Evolutionary conservation across 2,329 filamentous ascomycete genomes (phyloP).

Genomic region (Coniella vitis): DNA sequence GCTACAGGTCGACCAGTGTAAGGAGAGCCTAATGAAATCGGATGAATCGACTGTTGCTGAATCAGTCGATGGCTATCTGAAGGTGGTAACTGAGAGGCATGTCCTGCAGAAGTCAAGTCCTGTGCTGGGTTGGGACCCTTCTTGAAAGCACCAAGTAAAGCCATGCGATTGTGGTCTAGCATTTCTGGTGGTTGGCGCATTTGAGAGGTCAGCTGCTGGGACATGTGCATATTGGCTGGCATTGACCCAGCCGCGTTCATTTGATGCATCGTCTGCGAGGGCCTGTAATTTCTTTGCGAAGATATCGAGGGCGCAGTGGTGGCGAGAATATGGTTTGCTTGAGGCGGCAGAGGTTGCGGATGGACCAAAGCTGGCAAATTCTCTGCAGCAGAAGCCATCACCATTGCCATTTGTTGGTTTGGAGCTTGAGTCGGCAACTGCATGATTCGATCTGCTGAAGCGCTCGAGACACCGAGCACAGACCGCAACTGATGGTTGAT

Average conservation of each 20-base stretch:
- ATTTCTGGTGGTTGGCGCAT: slow-evolving; percentile 19
- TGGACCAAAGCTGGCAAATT: background rate
- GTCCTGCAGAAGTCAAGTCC: slow-evolving; percentile 4
- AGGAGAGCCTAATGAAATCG: slow-evolving; percentile 16
- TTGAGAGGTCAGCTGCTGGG: slow-evolving; percentile 5
- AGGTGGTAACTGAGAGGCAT: slow-evolving; percentile 12
- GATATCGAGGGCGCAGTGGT: background rate
- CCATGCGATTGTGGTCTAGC: slow-evolving; percentile 36
- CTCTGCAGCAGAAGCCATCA: background rate
- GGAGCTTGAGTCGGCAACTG: background rate
- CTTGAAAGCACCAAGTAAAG: slow-evolving; percentile 40
- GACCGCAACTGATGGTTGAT: slow-evolving; percentile 18
- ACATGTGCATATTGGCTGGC: slow-evolving; percentile 2
- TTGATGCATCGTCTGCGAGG: slow-evolving; percentile 10
- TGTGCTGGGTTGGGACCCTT: slow-evolving; percentile 20
- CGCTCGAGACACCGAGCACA: slow-evolving; percentile 19
- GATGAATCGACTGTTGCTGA: slow-evolving; percentile 12
- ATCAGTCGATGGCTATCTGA: slow-evolving; percentile 12
- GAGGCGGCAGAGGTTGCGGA: slow-evolving; percentile 12
- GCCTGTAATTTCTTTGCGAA: slow-evolving; percentile 1
- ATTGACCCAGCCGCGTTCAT: slow-evolving; percentile 1
- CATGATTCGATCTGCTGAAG: slow-evolving; percentile 9
- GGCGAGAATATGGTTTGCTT: slow-evolving; percentile 11
- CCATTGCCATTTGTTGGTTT: slow-evolving; percentile 6
- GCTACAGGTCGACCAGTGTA: slow-evolving; percentile 2